Percentiles rank a stretch among this genome's conserved stretches.
These are phyloP conservation scores for Gynochthodes officinalis DNA, from an alignment of 257 asterid species.

Conservation along the genomic window DNA sequence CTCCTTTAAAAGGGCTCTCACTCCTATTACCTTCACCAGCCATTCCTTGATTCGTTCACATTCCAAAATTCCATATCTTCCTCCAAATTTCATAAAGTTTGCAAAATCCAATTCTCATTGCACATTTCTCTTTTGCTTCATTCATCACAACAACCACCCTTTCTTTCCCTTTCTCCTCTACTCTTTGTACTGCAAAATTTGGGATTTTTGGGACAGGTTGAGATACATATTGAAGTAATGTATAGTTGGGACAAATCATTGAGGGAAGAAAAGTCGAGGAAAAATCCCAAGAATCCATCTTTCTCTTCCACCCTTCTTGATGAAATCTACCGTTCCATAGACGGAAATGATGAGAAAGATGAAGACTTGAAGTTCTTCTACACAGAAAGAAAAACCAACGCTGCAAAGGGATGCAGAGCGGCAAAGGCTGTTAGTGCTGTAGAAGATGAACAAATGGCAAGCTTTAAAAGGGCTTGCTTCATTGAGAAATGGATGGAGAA, in stretches of 20 bases:
- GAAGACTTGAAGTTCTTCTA: slow-evolving; percentile 14
- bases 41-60: background rate
- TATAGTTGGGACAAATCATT: slow-evolving; percentile 28
- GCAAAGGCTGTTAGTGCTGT: background rate
- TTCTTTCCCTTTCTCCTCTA: too few species aligned
- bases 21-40: background rate
- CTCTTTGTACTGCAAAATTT: background rate
- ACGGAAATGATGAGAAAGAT: slow-evolving; percentile 33
- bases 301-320: slow-evolving; percentile 86
- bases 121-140: background rate
- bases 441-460: slow-evolving; percentile 32
- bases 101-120: background rate
- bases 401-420: background rate
- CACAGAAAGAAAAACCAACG: slow-evolving; percentile 14
- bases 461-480: slow-evolving; percentile 39
- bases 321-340: slow-evolving; percentile 84
- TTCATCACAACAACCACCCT: too few species aligned
- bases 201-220: background rate
- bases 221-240: slow-evolving; percentile 28
- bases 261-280: slow-evolving; percentile 36
- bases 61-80: background rate
- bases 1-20: background rate
- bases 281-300: slow-evolving; percentile 41
- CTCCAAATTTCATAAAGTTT: too few species aligned
- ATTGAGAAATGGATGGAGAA: slow-evolving; percentile 67